Evolutionary conservation across 768 basidiomycete species (phyloP).

Genomic region (Collybiopsis luxurians): DNA sequence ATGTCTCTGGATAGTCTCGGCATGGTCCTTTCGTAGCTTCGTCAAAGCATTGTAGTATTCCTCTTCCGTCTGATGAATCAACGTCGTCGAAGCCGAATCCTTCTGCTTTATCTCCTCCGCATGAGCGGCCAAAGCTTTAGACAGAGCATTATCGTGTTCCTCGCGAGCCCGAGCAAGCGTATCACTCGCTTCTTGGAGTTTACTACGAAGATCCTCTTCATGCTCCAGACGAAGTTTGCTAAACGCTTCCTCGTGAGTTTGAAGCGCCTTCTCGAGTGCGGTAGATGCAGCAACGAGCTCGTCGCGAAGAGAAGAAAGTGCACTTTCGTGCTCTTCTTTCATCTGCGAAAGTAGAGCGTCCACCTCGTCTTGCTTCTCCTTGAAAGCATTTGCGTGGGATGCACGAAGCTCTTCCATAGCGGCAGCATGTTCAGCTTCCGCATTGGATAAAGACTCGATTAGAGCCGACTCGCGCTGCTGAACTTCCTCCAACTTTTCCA

Average conservation of each 20-base stretch:
- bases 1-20: conserved; percentile 59
- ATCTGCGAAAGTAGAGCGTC: conserved; percentile 40
- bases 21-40: conserved; percentile 72
- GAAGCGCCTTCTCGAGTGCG: conserved; percentile 44
- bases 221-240: conserved; percentile 56
- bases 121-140: conserved; percentile 51
- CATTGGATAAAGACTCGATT: conserved; percentile 44
- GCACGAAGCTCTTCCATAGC: conserved; percentile 47
- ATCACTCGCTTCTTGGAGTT: conserved; percentile 53
- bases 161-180: conserved; percentile 44
- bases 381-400: conserved; percentile 44
- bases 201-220: conserved; percentile 48
- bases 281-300: conserved; percentile 43
- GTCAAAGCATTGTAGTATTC: conserved; percentile 81
- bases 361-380: conserved; percentile 39
- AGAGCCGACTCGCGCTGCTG: conserved; percentile 57
- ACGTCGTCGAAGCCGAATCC: conserved; percentile 54
- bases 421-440: conserved; percentile 46
- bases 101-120: conserved; percentile 54
- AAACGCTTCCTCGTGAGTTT: conserved; percentile 60
- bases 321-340: conserved; percentile 46
- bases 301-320: conserved; percentile 34
- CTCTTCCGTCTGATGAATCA: conserved; percentile 69
- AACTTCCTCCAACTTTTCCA: conserved; percentile 51
- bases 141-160: conserved; percentile 53